Percentiles rank a stretch among this genome's conserved stretches.
Evolutionary conservation across 768 basidiomycete species (phyloP).

Genomic region (Hysterangium stoloniferum): DNA sequence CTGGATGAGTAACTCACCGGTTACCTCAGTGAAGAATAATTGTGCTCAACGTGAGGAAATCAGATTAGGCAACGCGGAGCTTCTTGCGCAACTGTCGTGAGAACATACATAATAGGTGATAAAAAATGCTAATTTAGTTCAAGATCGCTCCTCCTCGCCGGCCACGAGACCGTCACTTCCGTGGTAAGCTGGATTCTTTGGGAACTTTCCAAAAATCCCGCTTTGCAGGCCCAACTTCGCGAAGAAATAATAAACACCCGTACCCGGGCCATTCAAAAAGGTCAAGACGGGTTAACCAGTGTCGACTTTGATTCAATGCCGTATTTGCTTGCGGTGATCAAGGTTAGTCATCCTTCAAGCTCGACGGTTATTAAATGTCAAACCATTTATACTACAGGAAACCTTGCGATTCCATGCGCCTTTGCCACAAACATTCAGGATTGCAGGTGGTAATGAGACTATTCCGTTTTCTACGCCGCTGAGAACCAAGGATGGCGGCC

Average conservation of each 20-base stretch:
- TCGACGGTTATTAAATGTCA: not conserved
- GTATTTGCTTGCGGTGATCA: constrained; percentile 24
- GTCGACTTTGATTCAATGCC: constrained; percentile 28
- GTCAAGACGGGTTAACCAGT: constrained; percentile 21
- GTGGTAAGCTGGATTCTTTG: constrained; percentile 23
- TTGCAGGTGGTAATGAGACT: constrained; percentile 44
- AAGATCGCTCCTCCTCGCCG: too few relatives aligned
- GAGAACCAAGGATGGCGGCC: constrained; percentile 32
- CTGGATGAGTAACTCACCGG: too few relatives aligned
- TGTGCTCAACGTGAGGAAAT: too few relatives aligned
- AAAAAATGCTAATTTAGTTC: too few relatives aligned
- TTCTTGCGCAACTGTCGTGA: too few relatives aligned
- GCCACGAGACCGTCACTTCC: constrained; percentile 24
- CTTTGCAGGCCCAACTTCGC: constrained; percentile 20
- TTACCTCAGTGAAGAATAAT: too few relatives aligned
- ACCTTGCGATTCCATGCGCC: constrained; percentile 27
- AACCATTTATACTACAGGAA: constrained; percentile 15
- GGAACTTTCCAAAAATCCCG: constrained; percentile 22
- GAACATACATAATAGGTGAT: too few relatives aligned
- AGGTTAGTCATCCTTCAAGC: constrained; percentile 16
- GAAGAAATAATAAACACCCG: constrained; percentile 22
- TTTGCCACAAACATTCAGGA: constrained; percentile 17
- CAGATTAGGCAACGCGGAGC: too few relatives aligned
- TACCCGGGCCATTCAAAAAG: constrained; percentile 16
- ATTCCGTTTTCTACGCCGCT: constrained; percentile 50